Evolutionary conservation across 441 rosid species (phyloP).

Genomic region (Bocquillonia castaneifolia): DNA sequence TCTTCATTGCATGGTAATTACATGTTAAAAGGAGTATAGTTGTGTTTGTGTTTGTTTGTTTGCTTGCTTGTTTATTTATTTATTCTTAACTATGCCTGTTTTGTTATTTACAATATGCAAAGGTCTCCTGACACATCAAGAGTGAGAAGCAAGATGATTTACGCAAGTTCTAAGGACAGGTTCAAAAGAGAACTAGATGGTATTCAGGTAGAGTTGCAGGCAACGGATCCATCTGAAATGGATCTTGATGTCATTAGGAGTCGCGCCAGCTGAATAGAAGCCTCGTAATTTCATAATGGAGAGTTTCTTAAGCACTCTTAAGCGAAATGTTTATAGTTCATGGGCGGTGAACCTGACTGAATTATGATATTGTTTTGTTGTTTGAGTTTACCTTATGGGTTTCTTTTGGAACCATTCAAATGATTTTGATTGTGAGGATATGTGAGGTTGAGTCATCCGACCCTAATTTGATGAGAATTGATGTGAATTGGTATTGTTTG

Average conservation of each 20-base stretch:
- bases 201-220: not conserved
- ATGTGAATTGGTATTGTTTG: too few species aligned
- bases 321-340: constrained; percentile 40
- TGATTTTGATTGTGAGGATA: constrained; percentile 20
- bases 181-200: constrained; percentile 55
- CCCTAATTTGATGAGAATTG: too few species aligned
- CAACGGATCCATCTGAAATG: not conserved
- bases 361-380: constrained; percentile 33
- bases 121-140: constrained; percentile 46
- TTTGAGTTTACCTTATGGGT: constrained; percentile 24
- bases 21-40: not conserved
- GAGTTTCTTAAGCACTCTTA: constrained; percentile 23
- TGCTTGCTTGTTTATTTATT: not conserved
- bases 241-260: constrained; percentile 25
- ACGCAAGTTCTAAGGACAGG: constrained; percentile 64
- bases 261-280: constrained; percentile 37
- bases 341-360: constrained; percentile 40
- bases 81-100: not conserved
- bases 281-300: constrained; percentile 9
- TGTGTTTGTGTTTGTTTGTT: not conserved
- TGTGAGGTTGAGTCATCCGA: too few species aligned
- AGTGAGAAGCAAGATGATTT: constrained; percentile 67
- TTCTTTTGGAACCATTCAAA: constrained; percentile 20
- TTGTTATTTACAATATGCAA: constrained; percentile 16
- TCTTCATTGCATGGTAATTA: constrained; percentile 58